Evolutionary conservation across 1,284 basidiomycete species (phyloP).

Genomic region (Wallemia ichthyophaga): DNA sequence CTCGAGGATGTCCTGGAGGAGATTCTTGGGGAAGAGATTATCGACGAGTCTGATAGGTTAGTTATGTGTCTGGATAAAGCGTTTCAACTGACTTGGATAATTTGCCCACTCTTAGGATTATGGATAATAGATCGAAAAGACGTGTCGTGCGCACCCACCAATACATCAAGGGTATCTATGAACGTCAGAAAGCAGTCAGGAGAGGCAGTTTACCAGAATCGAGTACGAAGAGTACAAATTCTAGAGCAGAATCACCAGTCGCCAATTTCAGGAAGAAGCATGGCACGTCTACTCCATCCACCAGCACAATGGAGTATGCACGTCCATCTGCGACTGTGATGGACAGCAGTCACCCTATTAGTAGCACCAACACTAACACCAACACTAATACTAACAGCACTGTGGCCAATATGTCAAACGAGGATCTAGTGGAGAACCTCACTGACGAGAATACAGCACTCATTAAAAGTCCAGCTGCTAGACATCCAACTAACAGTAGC

Average conservation of each 20-base stretch:
- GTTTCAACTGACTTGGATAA: not conserved
- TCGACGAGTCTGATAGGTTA: slow-evolving; percentile 61
- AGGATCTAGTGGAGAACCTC: not conserved
- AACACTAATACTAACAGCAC: not conserved
- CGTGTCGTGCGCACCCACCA: not conserved
- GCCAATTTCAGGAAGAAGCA: not conserved
- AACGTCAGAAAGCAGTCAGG: not conserved
- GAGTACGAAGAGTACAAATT: not conserved
- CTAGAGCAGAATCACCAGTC: not conserved
- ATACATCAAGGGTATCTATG: not conserved
- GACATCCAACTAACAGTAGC: not conserved
- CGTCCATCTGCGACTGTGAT: no score
- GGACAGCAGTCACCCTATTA: no score
- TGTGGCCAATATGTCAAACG: not conserved
- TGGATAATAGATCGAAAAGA: not conserved
- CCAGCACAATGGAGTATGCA: not conserved
- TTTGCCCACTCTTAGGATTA: not conserved
- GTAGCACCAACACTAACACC: no score
- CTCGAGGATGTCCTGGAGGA: slow-evolving; percentile 22
- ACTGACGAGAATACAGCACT: not conserved
- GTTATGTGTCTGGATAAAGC: not conserved
- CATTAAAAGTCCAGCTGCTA: not conserved
- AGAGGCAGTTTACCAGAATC: not conserved
- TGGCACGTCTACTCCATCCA: not conserved
- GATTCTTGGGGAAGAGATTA: slow-evolving; percentile 61